Conservation (phyloP, 202 grass and related monocot genomes). For the Zoysia matrella region DNA sequence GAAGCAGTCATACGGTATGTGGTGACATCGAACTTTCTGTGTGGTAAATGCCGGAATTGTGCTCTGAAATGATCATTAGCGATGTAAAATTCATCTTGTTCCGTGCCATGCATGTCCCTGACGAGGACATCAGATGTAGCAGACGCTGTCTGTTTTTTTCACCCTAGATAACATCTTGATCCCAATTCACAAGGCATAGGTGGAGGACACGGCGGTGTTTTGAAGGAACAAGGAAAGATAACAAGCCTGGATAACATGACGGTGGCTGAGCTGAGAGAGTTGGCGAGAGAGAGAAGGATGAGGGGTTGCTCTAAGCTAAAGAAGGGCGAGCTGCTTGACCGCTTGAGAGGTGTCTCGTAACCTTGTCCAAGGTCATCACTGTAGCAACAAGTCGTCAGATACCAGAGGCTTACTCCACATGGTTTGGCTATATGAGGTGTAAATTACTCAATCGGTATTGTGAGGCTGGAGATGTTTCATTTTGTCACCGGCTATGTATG, state of each 20-base stretch:
- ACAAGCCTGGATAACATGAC: constrained; percentile 63
- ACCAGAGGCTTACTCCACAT: neutral
- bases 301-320: constrained; percentile 77
- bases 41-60: neutral
- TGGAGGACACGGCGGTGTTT: neutral
- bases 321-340: constrained; percentile 65
- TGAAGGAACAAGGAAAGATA: neutral
- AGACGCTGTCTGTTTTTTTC: constrained; percentile 12
- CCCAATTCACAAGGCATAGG: constrained; percentile 6
- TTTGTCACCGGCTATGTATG: neutral
- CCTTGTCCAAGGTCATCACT: neutral
- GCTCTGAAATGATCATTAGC: neutral
- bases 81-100: neutral
- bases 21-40: neutral
- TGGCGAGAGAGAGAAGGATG: constrained; percentile 68
- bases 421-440: neutral
- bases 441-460: neutral
- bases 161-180: constrained; percentile 17
- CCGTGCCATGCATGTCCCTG: neutral
- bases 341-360: constrained; percentile 44
- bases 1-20: constrained; percentile 46
- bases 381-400: neutral
- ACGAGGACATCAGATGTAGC: neutral
- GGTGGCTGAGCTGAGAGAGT: constrained; percentile 58
- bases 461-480: neutral